Evolutionary conservation across 306 rosid species (phyloP), one percentile per base, ranked within the genome.

Genomic region (Quercus dentata): DNA sequence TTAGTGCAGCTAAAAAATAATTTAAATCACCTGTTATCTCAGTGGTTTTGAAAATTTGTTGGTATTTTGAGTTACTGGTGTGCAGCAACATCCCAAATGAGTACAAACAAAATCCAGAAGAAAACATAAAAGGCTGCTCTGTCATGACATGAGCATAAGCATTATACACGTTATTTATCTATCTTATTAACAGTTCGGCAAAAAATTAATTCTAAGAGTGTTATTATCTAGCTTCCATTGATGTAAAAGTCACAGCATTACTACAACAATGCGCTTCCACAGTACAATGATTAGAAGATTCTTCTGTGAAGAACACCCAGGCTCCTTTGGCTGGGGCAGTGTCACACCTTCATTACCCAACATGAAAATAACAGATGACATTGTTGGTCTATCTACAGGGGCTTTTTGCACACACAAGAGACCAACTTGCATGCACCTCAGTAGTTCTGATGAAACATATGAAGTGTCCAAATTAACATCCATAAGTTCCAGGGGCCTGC

Each of bases 391-490:
- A 27, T 82, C 88, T 31, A 82, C 86, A 1, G 58, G 44, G 5
- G 68, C 44, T n/a, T 79, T 78, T 58, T 85, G 77, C 41, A 64
- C 87, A 38, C 87, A 84, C 70, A 79, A 71, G 19, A 85, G 82
- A 0, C 83, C 80, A 2, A 79, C 76, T 49, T 79, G 76, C 75
- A 79, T 79, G 33, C 83, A 84, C 49, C 76, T 74, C 23, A 76
- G 18, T 3, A 82, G 81, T 76, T 76, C 79, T 35, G 73, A 41
- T 13, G 46, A 67, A 30, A 69, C 54, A 12, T 57, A 78, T 33
- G 70, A 44, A 5, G 74, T 44, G 18, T 21, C 78, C 69, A 75
- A 33, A 19, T 10, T 3, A 61, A 5, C 25, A 75, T 78, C 83
- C 80, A 83, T 56, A 11, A 79, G 62, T 18, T 79, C 84, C 78